Percentiles rank a stretch among this genome's conserved stretches.
Evolutionary conservation across 352 stramenopile genomes (phyloP).

Genomic region (Pythium guiyangense): DNA sequence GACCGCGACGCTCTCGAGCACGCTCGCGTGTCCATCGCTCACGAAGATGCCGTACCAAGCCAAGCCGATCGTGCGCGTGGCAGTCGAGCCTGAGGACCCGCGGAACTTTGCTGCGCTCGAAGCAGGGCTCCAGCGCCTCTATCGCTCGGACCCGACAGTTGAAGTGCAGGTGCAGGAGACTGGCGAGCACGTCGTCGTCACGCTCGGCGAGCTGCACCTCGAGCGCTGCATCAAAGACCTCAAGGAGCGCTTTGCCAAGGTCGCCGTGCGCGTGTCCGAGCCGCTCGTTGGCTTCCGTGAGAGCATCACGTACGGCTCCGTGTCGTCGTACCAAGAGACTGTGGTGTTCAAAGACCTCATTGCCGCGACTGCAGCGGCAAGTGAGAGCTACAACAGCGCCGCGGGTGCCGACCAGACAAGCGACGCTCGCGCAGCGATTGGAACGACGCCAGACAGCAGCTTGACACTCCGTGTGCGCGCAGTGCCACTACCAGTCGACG

Average conservation of each 20-base stretch:
- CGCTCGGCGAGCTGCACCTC: conserved; percentile 89
- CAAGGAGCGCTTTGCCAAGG: conserved; percentile 84
- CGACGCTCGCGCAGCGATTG: conserved; percentile 28
- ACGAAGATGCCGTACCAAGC: conserved; percentile 88
- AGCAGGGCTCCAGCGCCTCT: conserved; percentile 85
- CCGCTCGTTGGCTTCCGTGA: conserved; percentile 90
- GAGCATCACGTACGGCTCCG: conserved; percentile 58
- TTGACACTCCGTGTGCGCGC: conserved; percentile 75
- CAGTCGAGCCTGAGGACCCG: conserved; percentile 86
- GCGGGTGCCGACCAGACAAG: conserved; percentile 11
- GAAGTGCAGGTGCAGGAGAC: conserved; percentile 89
- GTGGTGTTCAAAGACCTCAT: conserved; percentile 73
- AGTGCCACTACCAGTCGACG: conserved; percentile 60
- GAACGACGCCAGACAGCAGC: conserved; percentile 63
- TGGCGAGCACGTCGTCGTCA: conserved; percentile 89
- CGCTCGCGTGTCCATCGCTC: conserved; percentile 74
- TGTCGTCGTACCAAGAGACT: conserved; percentile 60
- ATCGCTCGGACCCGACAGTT: conserved; percentile 91
- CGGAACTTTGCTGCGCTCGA: conserved; percentile 84
- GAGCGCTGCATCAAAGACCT: conserved; percentile 91
- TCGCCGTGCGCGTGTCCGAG: conserved; percentile 79
- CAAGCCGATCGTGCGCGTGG: conserved; percentile 91
- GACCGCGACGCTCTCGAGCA: conserved; percentile 85
- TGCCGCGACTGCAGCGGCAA: conserved; percentile 18
- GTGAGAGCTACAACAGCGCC: not conserved